Base-by-base conservation (phyloP, 768 basidiomycete genomes). In the Gloeopeniophorella convolvens region DNA sequence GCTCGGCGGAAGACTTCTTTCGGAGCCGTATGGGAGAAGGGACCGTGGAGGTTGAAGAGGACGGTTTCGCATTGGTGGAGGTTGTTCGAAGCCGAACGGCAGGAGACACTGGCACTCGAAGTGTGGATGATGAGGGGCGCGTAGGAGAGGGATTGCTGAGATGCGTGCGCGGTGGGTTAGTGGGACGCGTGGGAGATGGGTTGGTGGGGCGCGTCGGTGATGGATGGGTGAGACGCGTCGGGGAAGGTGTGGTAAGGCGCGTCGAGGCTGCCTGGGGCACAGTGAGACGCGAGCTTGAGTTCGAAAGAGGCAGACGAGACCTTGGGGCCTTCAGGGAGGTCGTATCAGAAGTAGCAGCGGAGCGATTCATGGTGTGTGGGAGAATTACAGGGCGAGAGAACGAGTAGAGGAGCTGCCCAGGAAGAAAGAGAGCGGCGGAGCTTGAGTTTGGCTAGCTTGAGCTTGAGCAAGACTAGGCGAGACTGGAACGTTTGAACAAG, bases 301-400 rank as follows among this genome's bases (percentile, higher is more conserved):
- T 26, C 15, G 13, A 27, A 27, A 53, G 30, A 39, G 51, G 51
- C 2, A 53, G 20, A 31, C 51, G 51, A 48, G 51, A 53, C 16
- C 21, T 53, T 12, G 31, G 16, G 13, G 41, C 40, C 27, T 39
- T 48, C 10, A 46, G 51, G 13, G 46, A 21, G 5, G 36, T 48
- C 21, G 46, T 16, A 18, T 26, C 24, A 13, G 28, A 47, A 30
- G 51, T 35, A 3, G 45, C n/a, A 42, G 6, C 26, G 18, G 21
- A 42, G n/a, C 41, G 41, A 24, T 27, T 42, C 41, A 42, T 42
- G 7, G 37, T 23, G 20, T 8, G 20, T 18, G 15, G 7, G 11
- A 13, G 3, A 23, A 39, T n/a, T n/a, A n/a, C 37, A 24, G 5
- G 41, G 26, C 16, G 18, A 11, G 11, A 16, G 21, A 10, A n/a